Evolutionary conservation across 23 red algal species (phyloP).

Genomic region (Gracilaria caudata): DNA sequence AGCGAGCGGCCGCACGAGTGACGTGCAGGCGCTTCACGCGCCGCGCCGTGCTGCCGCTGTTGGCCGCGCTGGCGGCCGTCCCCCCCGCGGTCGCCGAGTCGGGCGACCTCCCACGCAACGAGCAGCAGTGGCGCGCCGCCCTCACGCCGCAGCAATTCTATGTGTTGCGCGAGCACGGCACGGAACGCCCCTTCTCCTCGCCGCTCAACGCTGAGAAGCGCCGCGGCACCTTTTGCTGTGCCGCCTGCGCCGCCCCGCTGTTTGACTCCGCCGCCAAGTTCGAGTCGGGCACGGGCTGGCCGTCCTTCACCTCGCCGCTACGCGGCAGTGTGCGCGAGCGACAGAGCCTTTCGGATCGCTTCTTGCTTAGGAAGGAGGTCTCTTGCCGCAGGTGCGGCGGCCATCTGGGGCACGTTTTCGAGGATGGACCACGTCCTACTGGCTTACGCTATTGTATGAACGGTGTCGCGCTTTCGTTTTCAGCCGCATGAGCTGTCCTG

Average conservation of each 20-base stretch:
- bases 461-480: slow-evolving; percentile 73
- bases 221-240: slow-evolving; percentile 69
- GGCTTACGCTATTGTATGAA: slow-evolving; percentile 93
- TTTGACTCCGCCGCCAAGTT: slow-evolving; percentile 83
- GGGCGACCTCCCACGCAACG: not conserved
- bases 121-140: slow-evolving; percentile 35
- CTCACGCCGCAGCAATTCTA: slow-evolving; percentile 56
- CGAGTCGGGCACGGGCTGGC: slow-evolving; percentile 92
- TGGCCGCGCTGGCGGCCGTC: not conserved
- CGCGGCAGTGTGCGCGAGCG: not conserved
- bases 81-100: not conserved
- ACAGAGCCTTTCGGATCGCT: slow-evolving; percentile 28
- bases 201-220: slow-evolving; percentile 67
- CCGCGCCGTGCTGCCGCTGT: no score
- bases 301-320: slow-evolving; percentile 70
- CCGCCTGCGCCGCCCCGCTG: slow-evolving; percentile 58
- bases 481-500: not conserved
- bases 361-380: slow-evolving; percentile 73
- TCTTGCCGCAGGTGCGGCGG: slow-evolving; percentile 62
- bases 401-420: slow-evolving; percentile 79
- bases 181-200: slow-evolving; percentile 77
- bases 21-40: no score
- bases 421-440: slow-evolving; percentile 85
- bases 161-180: slow-evolving; percentile 72
- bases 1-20: no score